A percentile compares a stretch with the other conserved stretches of the same genome.
Conservation (phyloP, 139 green algal genomes). For the Picochlorum sp. region DNA sequence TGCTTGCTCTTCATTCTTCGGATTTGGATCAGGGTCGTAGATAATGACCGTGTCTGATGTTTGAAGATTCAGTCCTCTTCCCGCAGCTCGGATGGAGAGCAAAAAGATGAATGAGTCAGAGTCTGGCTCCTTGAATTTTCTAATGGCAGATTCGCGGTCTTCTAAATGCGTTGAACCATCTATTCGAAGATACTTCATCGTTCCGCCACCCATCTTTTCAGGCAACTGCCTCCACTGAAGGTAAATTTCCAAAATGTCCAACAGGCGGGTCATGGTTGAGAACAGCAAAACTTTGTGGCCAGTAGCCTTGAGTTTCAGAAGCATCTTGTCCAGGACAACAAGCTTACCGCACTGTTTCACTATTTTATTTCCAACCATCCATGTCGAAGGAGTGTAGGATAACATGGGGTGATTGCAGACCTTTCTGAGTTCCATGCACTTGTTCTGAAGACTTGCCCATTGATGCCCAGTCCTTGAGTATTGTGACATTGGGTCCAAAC, state of each 20-base stretch:
- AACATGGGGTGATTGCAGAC: slow-evolving; percentile 95
- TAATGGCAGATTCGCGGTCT: slow-evolving; percentile 76
- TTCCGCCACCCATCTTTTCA: slow-evolving; percentile 5
- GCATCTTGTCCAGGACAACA: slow-evolving; percentile 76
- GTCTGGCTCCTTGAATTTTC: slow-evolving; percentile 77
- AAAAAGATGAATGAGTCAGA: slow-evolving; percentile 73
- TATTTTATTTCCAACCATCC: slow-evolving; percentile 33
- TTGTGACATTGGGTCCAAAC: slow-evolving; percentile 56
- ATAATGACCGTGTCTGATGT: slow-evolving; percentile 93
- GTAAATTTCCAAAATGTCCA: slow-evolving; percentile 74
- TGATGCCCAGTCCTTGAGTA: slow-evolving; percentile 37
- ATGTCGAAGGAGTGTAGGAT: slow-evolving; percentile 57
- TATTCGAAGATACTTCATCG: slow-evolving; percentile 69
- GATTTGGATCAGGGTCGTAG: slow-evolving; percentile 97
- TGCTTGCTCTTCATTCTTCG: slow-evolving; percentile 99
- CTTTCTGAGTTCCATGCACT: slow-evolving; percentile 93
- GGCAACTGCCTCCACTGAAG: slow-evolving; percentile 26
- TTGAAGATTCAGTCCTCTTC: slow-evolving; percentile 91
- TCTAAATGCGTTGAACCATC: slow-evolving; percentile 72
- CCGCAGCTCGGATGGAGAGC: slow-evolving; percentile 85
- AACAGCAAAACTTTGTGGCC: slow-evolving; percentile 78
- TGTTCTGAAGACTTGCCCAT: slow-evolving; percentile 79
- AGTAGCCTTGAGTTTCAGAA: slow-evolving; percentile 72
- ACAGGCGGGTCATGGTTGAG: slow-evolving; percentile 72
- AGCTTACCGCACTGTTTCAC: slow-evolving; percentile 86